Evolutionary conservation across 23 red algal species (phyloP), one percentile per base, ranked within the genome.

Genomic region (Gracilaria domingensis): DNA sequence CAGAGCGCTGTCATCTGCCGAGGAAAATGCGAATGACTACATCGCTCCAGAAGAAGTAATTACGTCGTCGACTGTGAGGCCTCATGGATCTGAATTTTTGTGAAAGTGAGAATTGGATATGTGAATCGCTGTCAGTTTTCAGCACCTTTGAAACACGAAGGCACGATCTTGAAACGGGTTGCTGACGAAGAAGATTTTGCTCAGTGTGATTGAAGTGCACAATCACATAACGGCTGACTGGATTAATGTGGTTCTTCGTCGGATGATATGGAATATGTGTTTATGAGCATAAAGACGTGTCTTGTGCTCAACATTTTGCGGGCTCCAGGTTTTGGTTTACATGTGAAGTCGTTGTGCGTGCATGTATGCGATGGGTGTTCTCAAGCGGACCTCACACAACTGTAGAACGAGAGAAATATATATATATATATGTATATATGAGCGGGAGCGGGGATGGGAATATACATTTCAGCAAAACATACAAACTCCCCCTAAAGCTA

Each of bases 11-110:
- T 71, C 83, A 55, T 11, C 25, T 34, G 83, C 38, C 13, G 83
- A 86, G 20, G 83, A 50, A 86, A 71, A 54, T 0, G 28, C 23
- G 34, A 48, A 70, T 50, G 64, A 75, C 20, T 59, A 66, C 17
- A 47, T n/a, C 12, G 57, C 29, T 17, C 16, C 18, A n/a, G 83
- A 74, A 47, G 62, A 86, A 86, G 83, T 86, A 4, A 33, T 86
- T 53, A 36, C 65, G 8, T 59, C 83, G 26, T 86, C 83, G 17
- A 39, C 35, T 1, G 35, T 75, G 36, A 75, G 39, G 23, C 37
- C 69, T 45, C 35, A 44, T 75, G 35, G 13, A 30, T 24, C 0
- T 14, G 37, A 75, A 45, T 26, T 44, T 23, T 40, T 12, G 20
- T 26, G 21, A 40, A 17, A 44, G 36, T 30, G 4, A 75, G n/a